phyloP scores from a whole-genome alignment of 2,329 filamentous ascomycete genomes.

The Hymenoscyphus occultus region DNA sequence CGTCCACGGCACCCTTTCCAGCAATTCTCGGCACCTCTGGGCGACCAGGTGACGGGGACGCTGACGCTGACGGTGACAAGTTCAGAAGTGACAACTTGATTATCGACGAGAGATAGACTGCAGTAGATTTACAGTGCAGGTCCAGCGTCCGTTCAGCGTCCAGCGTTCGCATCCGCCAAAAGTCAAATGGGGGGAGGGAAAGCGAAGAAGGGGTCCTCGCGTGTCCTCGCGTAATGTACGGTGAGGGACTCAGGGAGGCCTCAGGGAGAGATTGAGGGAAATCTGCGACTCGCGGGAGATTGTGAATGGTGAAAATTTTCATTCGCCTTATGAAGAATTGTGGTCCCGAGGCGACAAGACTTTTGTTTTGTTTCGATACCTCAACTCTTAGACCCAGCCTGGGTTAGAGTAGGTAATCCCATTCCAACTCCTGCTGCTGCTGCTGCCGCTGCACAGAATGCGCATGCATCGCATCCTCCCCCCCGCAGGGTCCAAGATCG shows the following conservation, averaged over 20 bases:
- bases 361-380: background rate
- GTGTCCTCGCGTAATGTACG: background rate
- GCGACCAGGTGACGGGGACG: background rate
- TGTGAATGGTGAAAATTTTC: conserved; percentile 1
- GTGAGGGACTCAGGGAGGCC: background rate
- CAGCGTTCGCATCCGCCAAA: too few species aligned
- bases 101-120: too few species aligned
- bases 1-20: background rate
- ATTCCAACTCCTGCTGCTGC: too few species aligned
- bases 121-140: too few species aligned
- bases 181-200: background rate
- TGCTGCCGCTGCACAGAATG: background rate
- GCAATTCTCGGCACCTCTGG: background rate
- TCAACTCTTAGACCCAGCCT: too few species aligned
- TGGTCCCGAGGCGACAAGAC: background rate
- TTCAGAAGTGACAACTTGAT: too few species aligned
- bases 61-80: too few species aligned
- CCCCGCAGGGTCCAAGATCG: background rate
- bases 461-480: background rate
- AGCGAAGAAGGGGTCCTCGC: background rate
- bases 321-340: background rate
- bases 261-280: background rate
- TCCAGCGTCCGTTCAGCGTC: background rate
- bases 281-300: conserved; percentile 3
- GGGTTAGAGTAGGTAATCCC: too few species aligned